These are phyloP conservation scores for Eimeria praecox DNA, from an alignment of 169 alveolate species.

Conservation along the genomic window DNA sequence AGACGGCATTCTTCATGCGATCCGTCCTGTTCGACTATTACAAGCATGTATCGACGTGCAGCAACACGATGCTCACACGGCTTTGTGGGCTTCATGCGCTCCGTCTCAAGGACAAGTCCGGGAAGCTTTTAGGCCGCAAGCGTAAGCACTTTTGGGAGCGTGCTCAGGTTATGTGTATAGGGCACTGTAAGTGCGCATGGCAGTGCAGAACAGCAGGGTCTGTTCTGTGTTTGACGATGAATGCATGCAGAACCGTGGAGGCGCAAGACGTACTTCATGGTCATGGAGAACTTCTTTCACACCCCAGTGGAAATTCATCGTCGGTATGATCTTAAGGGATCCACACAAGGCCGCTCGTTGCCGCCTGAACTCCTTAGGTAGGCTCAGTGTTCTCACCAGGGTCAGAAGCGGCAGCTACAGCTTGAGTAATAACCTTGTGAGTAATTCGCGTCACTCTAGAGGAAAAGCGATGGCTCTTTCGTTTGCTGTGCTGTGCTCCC, in stretches of 20 bases:
- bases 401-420: background rate
- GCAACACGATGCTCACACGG: slow-evolving; percentile 88
- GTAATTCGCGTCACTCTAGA: background rate
- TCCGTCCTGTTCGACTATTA: slow-evolving; percentile 84
- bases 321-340: slow-evolving; percentile 85
- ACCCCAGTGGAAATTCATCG: slow-evolving; percentile 92
- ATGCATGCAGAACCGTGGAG: slow-evolving; percentile 65
- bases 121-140: slow-evolving; percentile 19
- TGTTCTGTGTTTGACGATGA: background rate
- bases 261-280: slow-evolving; percentile 95
- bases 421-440: too few relatives aligned
- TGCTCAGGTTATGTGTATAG: background rate
- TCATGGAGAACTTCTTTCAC: slow-evolving; percentile 97
- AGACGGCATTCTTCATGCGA: slow-evolving; percentile 85
- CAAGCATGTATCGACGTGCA: slow-evolving; percentile 85
- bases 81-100: slow-evolving; percentile 96
- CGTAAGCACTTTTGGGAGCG: background rate
- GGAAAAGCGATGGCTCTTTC: background rate
- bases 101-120: slow-evolving; percentile 87
- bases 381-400: background rate
- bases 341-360: slow-evolving; percentile 80
- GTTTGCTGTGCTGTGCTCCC: slow-evolving; percentile 34
- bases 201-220: background rate
- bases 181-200: background rate
- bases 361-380: slow-evolving; percentile 80